A percentile compares a stretch with the other conserved stretches of the same genome.
These are phyloP conservation scores for Populus ilicifolia DNA, from an alignment of 345 rosid species.

Conservation along the genomic window DNA sequence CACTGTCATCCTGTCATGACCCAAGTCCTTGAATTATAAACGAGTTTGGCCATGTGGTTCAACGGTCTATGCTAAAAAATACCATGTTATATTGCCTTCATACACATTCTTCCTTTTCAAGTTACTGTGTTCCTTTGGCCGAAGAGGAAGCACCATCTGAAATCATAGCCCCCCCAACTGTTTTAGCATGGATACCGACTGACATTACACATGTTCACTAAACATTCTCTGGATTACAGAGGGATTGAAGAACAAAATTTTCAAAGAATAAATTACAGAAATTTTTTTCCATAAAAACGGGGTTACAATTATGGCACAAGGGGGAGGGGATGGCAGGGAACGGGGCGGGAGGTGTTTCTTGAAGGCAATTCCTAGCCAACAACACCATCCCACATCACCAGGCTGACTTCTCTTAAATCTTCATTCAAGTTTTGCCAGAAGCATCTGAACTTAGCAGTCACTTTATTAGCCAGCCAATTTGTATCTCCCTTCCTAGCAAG, in stretches of 20 bases:
- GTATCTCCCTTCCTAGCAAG: background rate
- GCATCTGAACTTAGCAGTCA: no score
- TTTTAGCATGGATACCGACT: conserved; percentile 12
- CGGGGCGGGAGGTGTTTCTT: background rate
- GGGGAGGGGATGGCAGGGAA: background rate
- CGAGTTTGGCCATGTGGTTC: background rate
- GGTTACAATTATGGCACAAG: conserved; percentile 33
- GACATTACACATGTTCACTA: background rate
- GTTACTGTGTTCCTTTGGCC: background rate
- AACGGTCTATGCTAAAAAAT: no score
- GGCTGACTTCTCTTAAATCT: background rate
- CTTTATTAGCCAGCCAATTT: background rate
- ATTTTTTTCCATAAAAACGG: no score
- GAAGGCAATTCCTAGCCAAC: background rate
- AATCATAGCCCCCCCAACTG: no score
- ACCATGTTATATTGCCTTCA: background rate
- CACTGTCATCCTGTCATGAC: background rate
- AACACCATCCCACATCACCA: background rate
- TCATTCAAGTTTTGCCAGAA: background rate
- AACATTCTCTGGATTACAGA: background rate
- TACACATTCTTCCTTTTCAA: background rate
- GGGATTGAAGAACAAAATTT: conserved; percentile 15
- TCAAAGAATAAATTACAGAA: conserved; percentile 8
- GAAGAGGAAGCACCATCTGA: background rate
- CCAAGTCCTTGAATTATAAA: background rate